A percentile compares a stretch with the other conserved stretches of the same genome.
Evolutionary conservation across 2,329 filamentous ascomycete species (phyloP).

Genomic region (Cladophialophora chaetospira): DNA sequence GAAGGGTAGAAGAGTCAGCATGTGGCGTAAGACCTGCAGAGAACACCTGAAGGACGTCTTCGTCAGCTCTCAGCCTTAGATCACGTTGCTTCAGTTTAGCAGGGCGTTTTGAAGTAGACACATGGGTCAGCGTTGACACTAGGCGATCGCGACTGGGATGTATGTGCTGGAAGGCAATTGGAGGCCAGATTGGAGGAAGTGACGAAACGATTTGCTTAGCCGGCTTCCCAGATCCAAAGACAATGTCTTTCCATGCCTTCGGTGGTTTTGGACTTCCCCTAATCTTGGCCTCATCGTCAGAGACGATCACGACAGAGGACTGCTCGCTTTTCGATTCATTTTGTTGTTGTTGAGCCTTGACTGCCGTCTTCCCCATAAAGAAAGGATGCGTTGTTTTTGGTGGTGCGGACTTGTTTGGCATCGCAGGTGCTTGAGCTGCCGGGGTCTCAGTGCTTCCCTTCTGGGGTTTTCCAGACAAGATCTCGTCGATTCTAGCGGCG

Average conservation of each 20-base stretch:
- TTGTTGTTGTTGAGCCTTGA: constrained; percentile 6
- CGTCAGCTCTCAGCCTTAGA: constrained; percentile 8
- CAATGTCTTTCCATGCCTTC: constrained; percentile 31
- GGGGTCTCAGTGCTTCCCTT: constrained; percentile 9
- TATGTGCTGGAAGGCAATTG: constrained; percentile 22
- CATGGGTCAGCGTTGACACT: too few relatives aligned
- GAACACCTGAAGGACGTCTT: constrained; percentile 24
- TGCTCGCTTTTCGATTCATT: constrained; percentile 10
- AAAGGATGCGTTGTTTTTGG: constrained; percentile 67
- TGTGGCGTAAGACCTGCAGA: background rate
- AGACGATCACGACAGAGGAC: constrained; percentile 11
- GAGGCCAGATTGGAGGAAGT: constrained; percentile 27
- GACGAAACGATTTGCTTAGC: constrained; percentile 6
- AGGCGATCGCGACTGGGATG: constrained; percentile 7
- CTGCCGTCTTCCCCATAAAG: constrained; percentile 60
- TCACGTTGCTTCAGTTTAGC: constrained; percentile 21
- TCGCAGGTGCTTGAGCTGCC: background rate
- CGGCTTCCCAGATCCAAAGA: constrained; percentile 23
- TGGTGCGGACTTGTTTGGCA: background rate
- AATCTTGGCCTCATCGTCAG: constrained; percentile 20
- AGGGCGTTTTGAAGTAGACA: background rate
- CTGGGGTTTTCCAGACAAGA: constrained; percentile 47
- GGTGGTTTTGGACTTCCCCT: constrained; percentile 15
- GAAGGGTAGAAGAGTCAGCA: background rate
- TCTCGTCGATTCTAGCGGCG: constrained; percentile 64